Conservation (phyloP, 202 grass and related monocot genomes). For the Sporobolus alterniflorus region DNA sequence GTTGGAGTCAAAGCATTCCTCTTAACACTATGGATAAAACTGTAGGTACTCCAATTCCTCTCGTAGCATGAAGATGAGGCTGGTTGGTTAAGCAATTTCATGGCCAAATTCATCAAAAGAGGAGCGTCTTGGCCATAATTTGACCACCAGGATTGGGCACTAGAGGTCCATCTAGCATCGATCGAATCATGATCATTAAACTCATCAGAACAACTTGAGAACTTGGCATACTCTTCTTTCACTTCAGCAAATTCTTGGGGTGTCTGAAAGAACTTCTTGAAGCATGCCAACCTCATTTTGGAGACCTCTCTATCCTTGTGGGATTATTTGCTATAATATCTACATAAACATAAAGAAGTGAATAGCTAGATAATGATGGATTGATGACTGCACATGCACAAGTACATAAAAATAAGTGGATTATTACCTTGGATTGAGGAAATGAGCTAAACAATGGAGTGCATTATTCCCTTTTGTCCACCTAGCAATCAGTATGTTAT, state of each 20-base stretch:
- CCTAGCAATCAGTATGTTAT: neutral
- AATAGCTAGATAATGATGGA: too few relatives aligned
- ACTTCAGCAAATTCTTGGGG: neutral
- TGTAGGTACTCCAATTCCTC: too few relatives aligned
- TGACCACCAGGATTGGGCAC: neutral
- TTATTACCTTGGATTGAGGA: neutral
- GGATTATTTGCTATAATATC: too few relatives aligned
- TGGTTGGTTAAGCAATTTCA: neutral
- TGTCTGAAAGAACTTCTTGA: neutral
- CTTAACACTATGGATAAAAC: too few relatives aligned
- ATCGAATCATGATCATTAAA: neutral
- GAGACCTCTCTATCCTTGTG: too few relatives aligned
- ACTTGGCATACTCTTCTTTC: neutral
- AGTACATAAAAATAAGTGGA: too few relatives aligned
- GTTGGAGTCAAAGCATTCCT: too few relatives aligned
- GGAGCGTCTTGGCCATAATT: neutral
- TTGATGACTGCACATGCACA: too few relatives aligned
- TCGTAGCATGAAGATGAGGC: too few relatives aligned
- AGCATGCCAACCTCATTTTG: too few relatives aligned
- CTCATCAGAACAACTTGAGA: neutral
- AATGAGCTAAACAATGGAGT: neutral
- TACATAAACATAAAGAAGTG: too few relatives aligned
- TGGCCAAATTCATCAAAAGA: neutral
- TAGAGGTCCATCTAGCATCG: neutral
- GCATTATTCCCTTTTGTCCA: neutral